Conservation (phyloP, 495 filamentous ascomycete genomes). For the Stereocaulon alpinum region DNA sequence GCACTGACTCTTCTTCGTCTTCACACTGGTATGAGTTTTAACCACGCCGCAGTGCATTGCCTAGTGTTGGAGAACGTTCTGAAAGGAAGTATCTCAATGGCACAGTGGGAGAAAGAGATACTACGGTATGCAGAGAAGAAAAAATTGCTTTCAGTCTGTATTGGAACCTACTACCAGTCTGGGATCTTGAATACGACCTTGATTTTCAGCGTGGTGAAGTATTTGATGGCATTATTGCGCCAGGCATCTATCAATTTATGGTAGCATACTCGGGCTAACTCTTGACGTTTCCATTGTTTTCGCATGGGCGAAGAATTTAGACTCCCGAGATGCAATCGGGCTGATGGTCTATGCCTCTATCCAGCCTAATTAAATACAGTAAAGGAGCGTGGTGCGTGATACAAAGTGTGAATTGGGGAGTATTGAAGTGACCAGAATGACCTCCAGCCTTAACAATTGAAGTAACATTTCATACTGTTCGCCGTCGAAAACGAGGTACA, state of each 20-base stretch:
- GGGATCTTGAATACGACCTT: background rate
- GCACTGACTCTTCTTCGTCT: constrained; percentile 24
- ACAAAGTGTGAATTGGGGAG: too few species aligned
- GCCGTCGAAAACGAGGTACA: too few species aligned
- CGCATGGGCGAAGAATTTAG: too few species aligned
- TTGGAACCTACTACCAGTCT: background rate
- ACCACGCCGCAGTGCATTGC: constrained; percentile 21
- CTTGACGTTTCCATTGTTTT: too few species aligned
- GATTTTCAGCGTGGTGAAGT: background rate
- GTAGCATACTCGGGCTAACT: background rate
- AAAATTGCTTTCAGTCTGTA: background rate
- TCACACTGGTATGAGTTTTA: constrained; percentile 20
- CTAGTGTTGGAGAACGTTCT: constrained; percentile 6
- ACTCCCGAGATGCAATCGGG: too few species aligned
- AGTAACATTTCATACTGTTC: too few species aligned
- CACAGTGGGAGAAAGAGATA: constrained; percentile 11
- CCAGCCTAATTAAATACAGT: too few species aligned
- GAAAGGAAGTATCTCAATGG: constrained; percentile 7
- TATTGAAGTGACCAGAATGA: too few species aligned
- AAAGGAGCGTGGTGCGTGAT: too few species aligned
- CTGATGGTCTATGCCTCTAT: too few species aligned
- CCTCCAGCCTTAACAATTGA: too few species aligned
- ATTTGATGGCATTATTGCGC: background rate
- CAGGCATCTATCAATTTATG: background rate
- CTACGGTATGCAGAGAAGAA: background rate